phyloP scores from a whole-genome alignment of 148 eudicot genomes.

The Salicornia ramosissima region DNA sequence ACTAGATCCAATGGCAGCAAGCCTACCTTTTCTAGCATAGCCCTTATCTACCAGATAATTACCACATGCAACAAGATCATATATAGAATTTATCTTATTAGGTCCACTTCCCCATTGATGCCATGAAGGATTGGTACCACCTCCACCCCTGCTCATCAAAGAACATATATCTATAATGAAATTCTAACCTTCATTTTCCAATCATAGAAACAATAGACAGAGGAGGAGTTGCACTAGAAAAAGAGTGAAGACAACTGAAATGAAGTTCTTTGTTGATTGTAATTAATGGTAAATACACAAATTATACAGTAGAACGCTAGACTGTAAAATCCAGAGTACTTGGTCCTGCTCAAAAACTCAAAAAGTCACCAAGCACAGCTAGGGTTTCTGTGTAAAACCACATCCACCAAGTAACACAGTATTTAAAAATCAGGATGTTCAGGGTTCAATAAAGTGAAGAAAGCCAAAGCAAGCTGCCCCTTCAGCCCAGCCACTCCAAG shows the following conservation, averaged over 20 bases:
- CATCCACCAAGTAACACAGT: neutral
- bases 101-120: constrained; percentile 73
- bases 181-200: neutral
- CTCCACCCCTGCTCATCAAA: constrained; percentile 67
- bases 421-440: neutral
- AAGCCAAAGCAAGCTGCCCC: neutral
- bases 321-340: neutral
- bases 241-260: no score
- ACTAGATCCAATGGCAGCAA: constrained; percentile 74
- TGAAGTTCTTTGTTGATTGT: no score
- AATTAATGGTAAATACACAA: no score
- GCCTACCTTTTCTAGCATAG: constrained; percentile 54
- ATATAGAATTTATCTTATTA: constrained; percentile 68
- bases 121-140: constrained; percentile 72
- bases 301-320: neutral
- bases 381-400: neutral
- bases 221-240: neutral
- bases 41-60: constrained; percentile 63
- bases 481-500: neutral
- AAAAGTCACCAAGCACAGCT: neutral
- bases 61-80: constrained; percentile 77
- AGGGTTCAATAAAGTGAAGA: constrained; percentile 5
- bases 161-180: no score
- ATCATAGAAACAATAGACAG: neutral
- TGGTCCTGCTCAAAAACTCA: neutral